Evolutionary conservation across 495 filamentous ascomycete species (phyloP).

Genomic region (Rhizodiscina lignyota): DNA sequence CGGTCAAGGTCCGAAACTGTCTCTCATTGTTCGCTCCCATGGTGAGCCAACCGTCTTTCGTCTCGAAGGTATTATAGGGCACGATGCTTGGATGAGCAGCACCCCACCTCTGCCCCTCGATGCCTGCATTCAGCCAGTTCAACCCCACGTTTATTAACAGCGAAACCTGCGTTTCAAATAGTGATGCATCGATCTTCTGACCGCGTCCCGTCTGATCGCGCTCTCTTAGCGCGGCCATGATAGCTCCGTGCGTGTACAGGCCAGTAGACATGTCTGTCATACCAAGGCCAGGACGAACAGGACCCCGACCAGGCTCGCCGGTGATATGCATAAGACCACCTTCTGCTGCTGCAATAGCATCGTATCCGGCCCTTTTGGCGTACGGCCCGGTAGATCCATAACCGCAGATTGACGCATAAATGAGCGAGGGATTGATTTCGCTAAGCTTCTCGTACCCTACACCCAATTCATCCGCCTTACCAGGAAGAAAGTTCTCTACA

Average conservation of each 20-base stretch:
- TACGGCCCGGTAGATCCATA: slow-evolving; percentile 92
- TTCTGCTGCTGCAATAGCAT: slow-evolving; percentile 99
- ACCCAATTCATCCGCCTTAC: slow-evolving; percentile 73
- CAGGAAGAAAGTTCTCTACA: slow-evolving; percentile 93
- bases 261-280: slow-evolving; percentile 94
- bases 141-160: slow-evolving; percentile 86
- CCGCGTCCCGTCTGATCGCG: slow-evolving; percentile 53
- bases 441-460: slow-evolving; percentile 71
- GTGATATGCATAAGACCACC: slow-evolving; percentile 99
- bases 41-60: slow-evolving; percentile 79
- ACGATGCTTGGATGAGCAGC: slow-evolving; percentile 96
- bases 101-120: slow-evolving; percentile 83
- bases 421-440: slow-evolving; percentile 63
- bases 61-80: slow-evolving; percentile 87
- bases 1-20: slow-evolving; percentile 73
- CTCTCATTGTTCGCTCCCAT: slow-evolving; percentile 90
- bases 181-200: slow-evolving; percentile 79
- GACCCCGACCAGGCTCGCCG: slow-evolving; percentile 67
- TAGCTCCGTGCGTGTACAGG: slow-evolving; percentile 89
- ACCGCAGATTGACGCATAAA: slow-evolving; percentile 55
- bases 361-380: slow-evolving; percentile 76
- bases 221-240: slow-evolving; percentile 81
- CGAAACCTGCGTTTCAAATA: slow-evolving; percentile 90
- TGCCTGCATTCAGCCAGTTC: slow-evolving; percentile 73
- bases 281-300: slow-evolving; percentile 93